Base-by-base conservation (phyloP, 2,329 filamentous ascomycete genomes). In the Thermochaetoides dissita region DNA sequence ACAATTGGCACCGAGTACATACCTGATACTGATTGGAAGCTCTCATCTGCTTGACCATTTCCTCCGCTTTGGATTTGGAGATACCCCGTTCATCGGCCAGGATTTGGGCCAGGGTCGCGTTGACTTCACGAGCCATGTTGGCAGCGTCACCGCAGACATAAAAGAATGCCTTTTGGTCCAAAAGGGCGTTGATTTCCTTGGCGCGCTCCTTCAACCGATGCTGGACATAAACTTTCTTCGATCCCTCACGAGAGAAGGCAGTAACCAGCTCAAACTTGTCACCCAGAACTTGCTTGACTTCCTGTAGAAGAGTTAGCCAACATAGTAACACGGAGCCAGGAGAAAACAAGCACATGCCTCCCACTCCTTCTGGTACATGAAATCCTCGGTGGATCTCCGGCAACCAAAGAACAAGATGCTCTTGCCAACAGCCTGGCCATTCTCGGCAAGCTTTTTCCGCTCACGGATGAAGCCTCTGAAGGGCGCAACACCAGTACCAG, bases 131-230 rank as follows among this genome's bases (percentile, higher is more conserved):
- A 37, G 88, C 88, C 88, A 95, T 95, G 67, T 94, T 88, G 43
- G 91, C 84, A 1, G 93, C 93, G 59, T 98, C 91, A 65, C 91
- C 91, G 56, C 93, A 98, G 45, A 98, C 89, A 61, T 98, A 98
- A 62, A 98, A 88, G 65, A 91, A 95, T 6, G 86, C 91, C 61
- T 88, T 84, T 62, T 87, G 71, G 52, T 82, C 71, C 8, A 98
- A 71, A 1, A 98, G 76, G 50, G 89, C 79, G 64, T 94, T 89
- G 64, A 98, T 73, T 55, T 94, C 78, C 55, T 84, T 74, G 45
- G 84, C 79, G 39, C 79, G 72, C 62, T 96, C 85, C 65, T 84
- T 81, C 46, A 98, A 72, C 48, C 84, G 76, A 64, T 98, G 87
- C 65, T 98, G 91, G 17, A 98, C 91, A 58, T 98, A 98, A 33